These are phyloP conservation scores for Nicotiana benthamiana DNA, from an alignment of 257 asterid species.

Conservation along the genomic window DNA sequence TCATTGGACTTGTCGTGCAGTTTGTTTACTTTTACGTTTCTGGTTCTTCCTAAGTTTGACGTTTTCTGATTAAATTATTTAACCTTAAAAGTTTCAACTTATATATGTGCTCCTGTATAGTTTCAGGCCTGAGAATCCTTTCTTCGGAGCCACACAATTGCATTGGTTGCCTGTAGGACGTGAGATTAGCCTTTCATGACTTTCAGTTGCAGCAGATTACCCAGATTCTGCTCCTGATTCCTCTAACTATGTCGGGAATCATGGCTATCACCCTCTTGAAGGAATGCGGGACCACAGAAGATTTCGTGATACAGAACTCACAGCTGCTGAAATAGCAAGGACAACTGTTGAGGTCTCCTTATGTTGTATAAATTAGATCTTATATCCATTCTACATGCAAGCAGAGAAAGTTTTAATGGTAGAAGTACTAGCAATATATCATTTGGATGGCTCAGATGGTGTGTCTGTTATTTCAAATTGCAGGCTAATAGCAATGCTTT, in stretches of 20 bases:
- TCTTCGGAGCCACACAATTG: constrained; percentile 41
- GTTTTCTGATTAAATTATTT: not conserved
- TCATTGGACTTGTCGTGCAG: not conserved
- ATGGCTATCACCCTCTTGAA: constrained; percentile 77
- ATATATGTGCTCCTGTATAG: constrained; percentile 15
- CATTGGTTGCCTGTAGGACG: constrained; percentile 37
- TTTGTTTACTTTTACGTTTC: not conserved
- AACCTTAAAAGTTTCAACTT: not conserved
- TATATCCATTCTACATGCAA: not conserved
- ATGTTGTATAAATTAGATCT: not conserved
- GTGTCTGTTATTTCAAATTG: not conserved
- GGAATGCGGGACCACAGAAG: constrained; percentile 45
- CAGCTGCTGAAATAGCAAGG: constrained; percentile 75
- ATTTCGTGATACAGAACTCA: constrained; percentile 41
- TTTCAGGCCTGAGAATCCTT: constrained; percentile 42
- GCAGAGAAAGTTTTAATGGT: not conserved
- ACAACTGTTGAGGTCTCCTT: constrained; percentile 56
- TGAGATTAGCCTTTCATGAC: constrained; percentile 36
- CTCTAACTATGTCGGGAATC: constrained; percentile 33
- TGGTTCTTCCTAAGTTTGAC: not conserved
- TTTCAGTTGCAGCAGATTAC: constrained; percentile 75
- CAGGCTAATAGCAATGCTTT: constrained; percentile 55
- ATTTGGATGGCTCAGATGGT: not conserved
- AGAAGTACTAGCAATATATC: not conserved
- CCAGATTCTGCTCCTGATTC: constrained; percentile 79